Percentiles rank a stretch among this genome's conserved stretches.
These are phyloP conservation scores for Sparassis latifolia DNA, from an alignment of 1,284 basidiomycete genomes.

Conservation along the genomic window DNA sequence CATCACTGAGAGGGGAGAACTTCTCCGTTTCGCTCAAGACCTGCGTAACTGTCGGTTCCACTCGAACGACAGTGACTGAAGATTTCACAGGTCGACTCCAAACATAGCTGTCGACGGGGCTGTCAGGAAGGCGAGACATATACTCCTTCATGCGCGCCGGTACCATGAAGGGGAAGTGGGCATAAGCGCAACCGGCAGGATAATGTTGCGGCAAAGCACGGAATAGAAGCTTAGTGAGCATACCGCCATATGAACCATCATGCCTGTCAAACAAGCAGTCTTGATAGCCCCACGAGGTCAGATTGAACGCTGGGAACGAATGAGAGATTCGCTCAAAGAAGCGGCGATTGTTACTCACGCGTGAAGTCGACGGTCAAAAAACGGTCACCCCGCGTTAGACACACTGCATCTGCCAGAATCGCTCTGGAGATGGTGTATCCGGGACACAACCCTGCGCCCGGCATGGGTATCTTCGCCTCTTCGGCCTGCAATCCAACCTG, in stretches of 20 bases:
- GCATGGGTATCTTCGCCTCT: conserved; percentile 59
- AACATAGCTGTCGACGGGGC: conserved; percentile 34
- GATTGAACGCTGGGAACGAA: conserved; percentile 47
- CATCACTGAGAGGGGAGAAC: too few relatives aligned
- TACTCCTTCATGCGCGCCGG: conserved; percentile 38
- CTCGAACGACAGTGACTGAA: too few relatives aligned
- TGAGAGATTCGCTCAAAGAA: neutral
- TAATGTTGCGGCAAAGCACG: conserved; percentile 66
- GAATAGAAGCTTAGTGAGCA: conserved; percentile 68
- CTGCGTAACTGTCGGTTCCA: neutral
- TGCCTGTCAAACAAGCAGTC: conserved; percentile 57
- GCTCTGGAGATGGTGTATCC: conserved; percentile 84
- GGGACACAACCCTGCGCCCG: conserved; percentile 81
- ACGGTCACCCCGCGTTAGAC: conserved; percentile 66
- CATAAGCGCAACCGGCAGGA: conserved; percentile 48
- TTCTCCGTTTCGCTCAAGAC: neutral
- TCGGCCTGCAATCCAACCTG: conserved; percentile 54
- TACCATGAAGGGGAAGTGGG: conserved; percentile 60
- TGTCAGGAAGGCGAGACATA: conserved; percentile 22
- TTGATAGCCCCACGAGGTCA: conserved; percentile 74
- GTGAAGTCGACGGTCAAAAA: conserved; percentile 77
- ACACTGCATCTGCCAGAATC: conserved; percentile 79
- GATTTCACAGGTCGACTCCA: conserved; percentile 36
- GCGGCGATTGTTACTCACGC: conserved; percentile 19
- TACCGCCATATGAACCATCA: conserved; percentile 69